Conservation (phyloP, 2,329 filamentous ascomycete species). For the Sarocladiaceae sp. region DNA sequence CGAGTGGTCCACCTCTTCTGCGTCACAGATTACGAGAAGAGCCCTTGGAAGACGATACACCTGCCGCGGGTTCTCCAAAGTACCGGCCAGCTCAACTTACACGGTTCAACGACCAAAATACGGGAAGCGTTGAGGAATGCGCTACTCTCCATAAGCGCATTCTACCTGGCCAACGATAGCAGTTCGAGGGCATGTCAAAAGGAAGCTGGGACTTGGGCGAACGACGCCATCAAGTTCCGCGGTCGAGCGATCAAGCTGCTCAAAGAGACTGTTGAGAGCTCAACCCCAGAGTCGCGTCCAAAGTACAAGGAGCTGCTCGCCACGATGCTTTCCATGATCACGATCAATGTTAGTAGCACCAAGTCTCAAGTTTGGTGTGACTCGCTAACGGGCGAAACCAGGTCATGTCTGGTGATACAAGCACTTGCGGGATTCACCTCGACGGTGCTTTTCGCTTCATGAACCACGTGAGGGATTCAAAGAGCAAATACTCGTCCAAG, state of each 20-base stretch:
- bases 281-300: slow-evolving; percentile 8
- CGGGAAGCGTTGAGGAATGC: slow-evolving; percentile 12
- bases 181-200: background rate
- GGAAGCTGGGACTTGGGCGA: slow-evolving; percentile 14
- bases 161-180: slow-evolving; percentile 12
- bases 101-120: slow-evolving; percentile 11
- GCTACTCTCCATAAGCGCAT: slow-evolving; percentile 14
- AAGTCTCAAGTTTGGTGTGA: background rate
- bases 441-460: slow-evolving; percentile 17
- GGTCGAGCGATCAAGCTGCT: slow-evolving; percentile 16
- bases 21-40: slow-evolving; percentile 14
- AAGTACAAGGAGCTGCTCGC: slow-evolving; percentile 21
- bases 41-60: slow-evolving; percentile 15
- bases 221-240: slow-evolving; percentile 11
- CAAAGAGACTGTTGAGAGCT: slow-evolving; percentile 16
- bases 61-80: slow-evolving; percentile 13
- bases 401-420: slow-evolving; percentile 21
- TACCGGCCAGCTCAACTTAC: slow-evolving; percentile 12
- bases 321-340: slow-evolving; percentile 21
- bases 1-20: slow-evolving; percentile 13
- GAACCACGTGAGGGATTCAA: slow-evolving; percentile 14
- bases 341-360: slow-evolving; percentile 16
- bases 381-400: no score
- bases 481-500: slow-evolving; percentile 15
- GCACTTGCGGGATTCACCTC: slow-evolving; percentile 18